Evolutionary conservation across 352 stramenopile species (phyloP).

Genomic region (Pythium volutum): DNA sequence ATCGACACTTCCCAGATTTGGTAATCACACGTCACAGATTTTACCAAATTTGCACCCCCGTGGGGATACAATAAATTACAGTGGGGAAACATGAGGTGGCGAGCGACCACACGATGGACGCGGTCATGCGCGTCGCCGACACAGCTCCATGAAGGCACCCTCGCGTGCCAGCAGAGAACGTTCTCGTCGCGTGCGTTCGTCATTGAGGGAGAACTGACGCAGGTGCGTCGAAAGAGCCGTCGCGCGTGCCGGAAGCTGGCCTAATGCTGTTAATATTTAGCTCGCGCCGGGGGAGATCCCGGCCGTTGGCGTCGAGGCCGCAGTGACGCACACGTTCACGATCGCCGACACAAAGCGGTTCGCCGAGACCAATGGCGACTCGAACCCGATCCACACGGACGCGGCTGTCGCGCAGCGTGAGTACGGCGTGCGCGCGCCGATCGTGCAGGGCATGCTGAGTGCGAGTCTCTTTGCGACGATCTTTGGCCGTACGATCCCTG

Average conservation of each 20-base stretch:
- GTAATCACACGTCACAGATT: conserved; percentile 13
- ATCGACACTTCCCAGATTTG: background rate
- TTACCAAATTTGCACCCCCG: background rate
- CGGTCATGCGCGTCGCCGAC: background rate
- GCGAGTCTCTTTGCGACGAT: conserved; percentile 82
- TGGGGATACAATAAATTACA: conserved; percentile 9
- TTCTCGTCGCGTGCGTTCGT: conserved; percentile 11
- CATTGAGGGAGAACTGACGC: conserved; percentile 30
- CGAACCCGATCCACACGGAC: conserved; percentile 78
- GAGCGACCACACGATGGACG: background rate
- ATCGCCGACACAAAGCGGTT: conserved; percentile 63
- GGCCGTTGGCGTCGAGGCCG: conserved; percentile 50
- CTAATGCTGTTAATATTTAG: conserved; percentile 22
- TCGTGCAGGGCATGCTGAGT: conserved; percentile 81
- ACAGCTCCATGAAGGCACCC: background rate
- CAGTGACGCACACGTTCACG: conserved; percentile 57
- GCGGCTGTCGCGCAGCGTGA: conserved; percentile 29
- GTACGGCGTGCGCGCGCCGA: conserved; percentile 30
- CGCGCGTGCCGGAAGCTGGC: background rate
- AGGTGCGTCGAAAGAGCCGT: conserved; percentile 14
- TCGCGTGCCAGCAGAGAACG: background rate
- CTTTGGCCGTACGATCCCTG: conserved; percentile 68
- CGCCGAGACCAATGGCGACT: conserved; percentile 58
- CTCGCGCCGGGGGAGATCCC: conserved; percentile 45
- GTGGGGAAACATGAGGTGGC: conserved; percentile 10